Evolutionary conservation across 768 basidiomycete genomes (phyloP).

Genomic region (Hygrophoropsis aurantiaca): DNA sequence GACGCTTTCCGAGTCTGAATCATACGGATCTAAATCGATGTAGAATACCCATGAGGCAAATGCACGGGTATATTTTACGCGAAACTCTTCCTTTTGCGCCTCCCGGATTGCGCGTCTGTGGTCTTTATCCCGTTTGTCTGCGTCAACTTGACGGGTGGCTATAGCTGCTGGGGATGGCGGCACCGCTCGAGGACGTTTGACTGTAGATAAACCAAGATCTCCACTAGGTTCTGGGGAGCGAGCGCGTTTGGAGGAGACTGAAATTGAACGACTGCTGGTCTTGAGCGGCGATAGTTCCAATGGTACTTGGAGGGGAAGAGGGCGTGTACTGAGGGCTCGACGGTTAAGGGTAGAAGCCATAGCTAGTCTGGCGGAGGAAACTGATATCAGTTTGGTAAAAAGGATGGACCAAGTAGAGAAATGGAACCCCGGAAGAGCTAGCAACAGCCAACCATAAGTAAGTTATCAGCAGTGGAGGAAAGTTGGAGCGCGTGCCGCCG

Average conservation of each 20-base stretch:
- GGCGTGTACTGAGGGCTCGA: slow-evolving; percentile 47
- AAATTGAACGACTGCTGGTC: slow-evolving; percentile 27
- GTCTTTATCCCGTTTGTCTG: slow-evolving; percentile 45
- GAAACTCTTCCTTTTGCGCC: slow-evolving; percentile 68
- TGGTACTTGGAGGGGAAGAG: slow-evolving; percentile 32
- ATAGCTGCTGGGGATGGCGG: slow-evolving; percentile 17
- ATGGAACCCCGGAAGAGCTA: not conserved
- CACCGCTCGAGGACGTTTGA: slow-evolving; percentile 47
- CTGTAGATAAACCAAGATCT: slow-evolving; percentile 27
- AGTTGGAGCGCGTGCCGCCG: not conserved
- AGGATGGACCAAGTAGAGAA: not conserved
- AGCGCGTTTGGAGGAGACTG: slow-evolving; percentile 43
- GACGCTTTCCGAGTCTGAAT: slow-evolving; percentile 34
- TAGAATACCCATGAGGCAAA: slow-evolving; percentile 87
- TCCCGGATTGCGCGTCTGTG: slow-evolving; percentile 52
- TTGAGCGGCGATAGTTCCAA: slow-evolving; percentile 34
- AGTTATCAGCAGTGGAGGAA: not conserved
- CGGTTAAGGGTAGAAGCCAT: slow-evolving; percentile 49
- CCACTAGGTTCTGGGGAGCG: slow-evolving; percentile 48
- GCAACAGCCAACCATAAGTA: not conserved
- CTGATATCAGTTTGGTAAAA: not conserved
- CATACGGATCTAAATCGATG: slow-evolving; percentile 65
- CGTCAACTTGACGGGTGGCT: slow-evolving; percentile 25
- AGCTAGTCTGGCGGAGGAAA: slow-evolving; percentile 1
- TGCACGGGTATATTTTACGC: slow-evolving; percentile 77